Evolutionary conservation across 2,329 filamentous ascomycete species (phyloP), one percentile per base, ranked within the genome.

Genomic region (Annulohypoxylon truncatum): DNA sequence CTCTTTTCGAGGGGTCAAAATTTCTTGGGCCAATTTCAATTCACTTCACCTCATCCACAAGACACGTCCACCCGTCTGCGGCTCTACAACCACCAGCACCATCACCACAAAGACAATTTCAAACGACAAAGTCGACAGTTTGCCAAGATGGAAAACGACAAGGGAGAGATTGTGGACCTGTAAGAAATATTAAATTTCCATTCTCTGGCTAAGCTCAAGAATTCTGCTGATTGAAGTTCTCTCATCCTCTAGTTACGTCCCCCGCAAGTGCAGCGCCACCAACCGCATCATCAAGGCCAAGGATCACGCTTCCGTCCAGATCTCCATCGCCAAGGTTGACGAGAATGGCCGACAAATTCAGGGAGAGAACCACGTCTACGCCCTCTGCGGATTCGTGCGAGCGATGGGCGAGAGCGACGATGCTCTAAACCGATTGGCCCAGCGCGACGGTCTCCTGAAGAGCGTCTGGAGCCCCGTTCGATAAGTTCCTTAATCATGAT

Each of bases 231-330:
- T 53, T 3, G 26, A 61, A 56, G 47, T 69, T 69, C 52, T 47
- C 38, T 65, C 56, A 46, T 73, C 71, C 81, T 73, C 71, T 81
- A 96, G 93, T 83, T 97, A 97, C 90, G 92, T 97, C 88, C 94
- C 94, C 82, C 93, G 95, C 89, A 98, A 97, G 89, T 98, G 95
- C 92, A 93, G 89, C 84, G 94, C 94, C 78, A 97, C 95, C 84
- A 96, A 97, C 93, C 93, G 96, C 86, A 97, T 98, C 89, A 98
- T 99, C 91, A 97, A 97, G 89, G 94, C 96, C 88, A 97, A 98
- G 88, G 96, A 99, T 87, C 96, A 99, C 89, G 95, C 93, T 78
- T 97, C 93, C 71, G 96, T 98, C 78, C 96, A 99, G 86, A 93
- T 99, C 84, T 93, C 91, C 78, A 87, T 99, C 81, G 95, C 91